Evolutionary conservation across 805 yeast genomes (phyloP).

Genomic region (Lipomyces mesembrius): DNA sequence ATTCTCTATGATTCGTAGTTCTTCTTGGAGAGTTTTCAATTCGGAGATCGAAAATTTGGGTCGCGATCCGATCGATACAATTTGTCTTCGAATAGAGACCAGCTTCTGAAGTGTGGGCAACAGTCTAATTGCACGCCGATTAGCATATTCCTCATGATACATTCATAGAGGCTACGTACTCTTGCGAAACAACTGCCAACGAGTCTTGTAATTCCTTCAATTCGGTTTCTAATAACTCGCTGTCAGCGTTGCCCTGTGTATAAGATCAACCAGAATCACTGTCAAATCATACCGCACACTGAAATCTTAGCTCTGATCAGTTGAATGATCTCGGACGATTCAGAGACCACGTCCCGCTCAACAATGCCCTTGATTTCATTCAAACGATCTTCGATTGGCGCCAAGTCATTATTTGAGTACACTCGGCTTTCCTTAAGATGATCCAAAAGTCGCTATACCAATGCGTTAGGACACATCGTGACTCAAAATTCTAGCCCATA

Average conservation of each 20-base stretch:
- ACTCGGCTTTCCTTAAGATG: conserved; percentile 82
- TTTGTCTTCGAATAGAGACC: conserved; percentile 63
- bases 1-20: conserved; percentile 52
- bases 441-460: conserved; percentile 66
- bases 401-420: conserved; percentile 81
- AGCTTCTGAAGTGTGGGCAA: conserved; percentile 60
- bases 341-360: conserved; percentile 47
- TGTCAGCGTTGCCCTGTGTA: neutral
- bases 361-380: conserved; percentile 71
- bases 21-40: conserved; percentile 47
- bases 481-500: neutral
- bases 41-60: conserved; percentile 45
- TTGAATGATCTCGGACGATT: conserved; percentile 61
- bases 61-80: conserved; percentile 58
- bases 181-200: conserved; percentile 53
- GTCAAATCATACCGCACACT: conserved; percentile 51
- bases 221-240: conserved; percentile 47
- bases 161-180: conserved; percentile 22
- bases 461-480: neutral
- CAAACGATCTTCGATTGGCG: conserved; percentile 75
- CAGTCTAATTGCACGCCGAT: conserved; percentile 16
- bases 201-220: conserved; percentile 62
- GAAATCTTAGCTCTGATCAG: conserved; percentile 68
- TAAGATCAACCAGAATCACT: neutral
- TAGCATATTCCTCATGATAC: neutral